These are phyloP conservation scores for Colletotrichum higginsianum DNA, from an alignment of 2,329 filamentous ascomycete genomes.

Conservation along the genomic window DNA sequence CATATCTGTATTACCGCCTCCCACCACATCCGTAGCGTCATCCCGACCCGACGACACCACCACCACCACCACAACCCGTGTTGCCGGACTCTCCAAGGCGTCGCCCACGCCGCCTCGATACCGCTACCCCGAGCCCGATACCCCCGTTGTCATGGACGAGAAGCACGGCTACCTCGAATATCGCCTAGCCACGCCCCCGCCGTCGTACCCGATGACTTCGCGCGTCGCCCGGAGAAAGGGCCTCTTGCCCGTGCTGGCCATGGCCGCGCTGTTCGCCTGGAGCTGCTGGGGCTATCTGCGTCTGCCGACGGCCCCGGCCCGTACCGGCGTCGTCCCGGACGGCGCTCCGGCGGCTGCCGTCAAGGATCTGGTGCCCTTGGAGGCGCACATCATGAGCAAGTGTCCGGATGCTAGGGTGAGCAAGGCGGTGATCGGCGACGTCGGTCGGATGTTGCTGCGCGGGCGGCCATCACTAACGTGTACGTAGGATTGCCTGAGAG, in stretches of 20 bases:
- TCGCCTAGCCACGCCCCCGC: background rate
- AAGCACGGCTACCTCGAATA: constrained; percentile 30
- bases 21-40: too few species aligned
- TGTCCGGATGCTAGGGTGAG: constrained; percentile 86
- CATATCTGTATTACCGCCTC: background rate
- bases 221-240: constrained; percentile 28
- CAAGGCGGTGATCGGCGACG: too few species aligned
- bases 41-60: too few species aligned
- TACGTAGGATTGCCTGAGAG: constrained; percentile 79
- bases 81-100: background rate
- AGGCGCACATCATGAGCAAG: constrained; percentile 98
- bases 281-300: constrained; percentile 29
- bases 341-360: constrained; percentile 15
- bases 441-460: background rate
- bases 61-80: background rate
- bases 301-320: constrained; percentile 1
- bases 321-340: constrained; percentile 12
- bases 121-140: constrained; percentile 19
- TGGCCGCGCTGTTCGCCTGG: constrained; percentile 31
- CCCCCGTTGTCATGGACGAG: constrained; percentile 39
- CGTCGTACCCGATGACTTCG: constrained; percentile 19
- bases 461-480: background rate
- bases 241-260: constrained; percentile 16
- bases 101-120: background rate
- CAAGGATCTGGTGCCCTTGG: constrained; percentile 76